A percentile compares a stretch with the other conserved stretches of the same genome.
phyloP scores from a whole-genome alignment of 257 asterid species.

The Vinca minor region DNA sequence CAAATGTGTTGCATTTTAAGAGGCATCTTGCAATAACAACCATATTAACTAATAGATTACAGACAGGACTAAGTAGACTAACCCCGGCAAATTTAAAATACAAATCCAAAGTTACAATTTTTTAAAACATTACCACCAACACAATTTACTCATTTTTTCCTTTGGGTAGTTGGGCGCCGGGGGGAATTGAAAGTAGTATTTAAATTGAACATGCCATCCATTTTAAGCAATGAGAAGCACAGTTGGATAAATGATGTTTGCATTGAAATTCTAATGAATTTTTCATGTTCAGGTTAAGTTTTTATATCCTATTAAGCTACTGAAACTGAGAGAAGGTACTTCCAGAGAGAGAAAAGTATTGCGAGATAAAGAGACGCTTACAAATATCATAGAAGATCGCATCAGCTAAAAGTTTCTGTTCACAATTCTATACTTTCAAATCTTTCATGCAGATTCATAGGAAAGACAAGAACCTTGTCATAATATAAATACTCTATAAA shows the following conservation, averaged over 20 bases:
- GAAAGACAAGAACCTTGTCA: not conserved
- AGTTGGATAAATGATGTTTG: not conserved
- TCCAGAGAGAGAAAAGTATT: not conserved
- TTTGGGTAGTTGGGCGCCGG: too few species aligned
- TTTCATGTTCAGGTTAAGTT: not conserved
- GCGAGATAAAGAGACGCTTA: not conserved
- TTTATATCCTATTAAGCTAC: not conserved
- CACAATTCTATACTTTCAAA: not conserved
- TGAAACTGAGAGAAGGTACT: too few species aligned
- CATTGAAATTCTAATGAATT: not conserved
- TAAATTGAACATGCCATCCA: not conserved
- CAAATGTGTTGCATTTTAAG: not conserved
- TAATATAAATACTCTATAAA: not conserved
- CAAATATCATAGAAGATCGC: not conserved
- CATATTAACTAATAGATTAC: not conserved
- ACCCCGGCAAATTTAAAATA: not conserved
- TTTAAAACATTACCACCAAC: too few species aligned
- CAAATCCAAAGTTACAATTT: not conserved
- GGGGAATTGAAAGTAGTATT: too few species aligned
- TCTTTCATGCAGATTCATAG: not conserved
- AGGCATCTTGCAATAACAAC: not conserved
- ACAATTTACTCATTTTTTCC: too few species aligned
- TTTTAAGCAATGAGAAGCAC: not conserved
- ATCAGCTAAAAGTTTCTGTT: not conserved
- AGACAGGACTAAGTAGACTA: not conserved